Conservation (phyloP, 2,329 filamentous ascomycete genomes). For the Trichoderma arundinaceum region DNA sequence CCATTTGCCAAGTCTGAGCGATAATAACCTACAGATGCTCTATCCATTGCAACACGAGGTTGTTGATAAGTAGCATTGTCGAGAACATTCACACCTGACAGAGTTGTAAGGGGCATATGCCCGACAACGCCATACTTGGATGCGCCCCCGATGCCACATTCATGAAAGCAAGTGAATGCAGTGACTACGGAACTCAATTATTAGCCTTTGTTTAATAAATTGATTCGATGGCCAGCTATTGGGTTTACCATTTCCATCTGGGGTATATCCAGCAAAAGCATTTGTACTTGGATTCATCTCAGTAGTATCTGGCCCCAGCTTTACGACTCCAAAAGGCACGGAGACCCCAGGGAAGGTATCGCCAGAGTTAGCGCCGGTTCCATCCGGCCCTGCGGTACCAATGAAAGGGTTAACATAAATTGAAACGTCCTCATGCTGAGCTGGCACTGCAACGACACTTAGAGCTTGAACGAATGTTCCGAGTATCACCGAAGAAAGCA, state of each 20-base stretch:
- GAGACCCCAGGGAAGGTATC: slow-evolving; percentile 52
- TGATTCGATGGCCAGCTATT: too few species aligned
- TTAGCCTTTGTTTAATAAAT: neutral
- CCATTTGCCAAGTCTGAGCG: slow-evolving; percentile 56
- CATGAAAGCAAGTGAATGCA: slow-evolving; percentile 60
- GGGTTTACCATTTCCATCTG: slow-evolving; percentile 45
- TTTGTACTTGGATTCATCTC: slow-evolving; percentile 30
- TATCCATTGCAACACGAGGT: slow-evolving; percentile 46
- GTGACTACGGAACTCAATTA: slow-evolving; percentile 43
- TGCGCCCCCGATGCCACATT: slow-evolving; percentile 62
- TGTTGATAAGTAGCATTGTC: slow-evolving; percentile 58
- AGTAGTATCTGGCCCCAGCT: slow-evolving; percentile 50
- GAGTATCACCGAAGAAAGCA: neutral
- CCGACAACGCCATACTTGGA: slow-evolving; percentile 63
- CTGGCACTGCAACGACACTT: neutral
- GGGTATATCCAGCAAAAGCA: slow-evolving; percentile 47
- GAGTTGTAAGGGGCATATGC: slow-evolving; percentile 52
- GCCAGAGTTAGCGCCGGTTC: slow-evolving; percentile 51
- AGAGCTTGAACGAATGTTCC: neutral
- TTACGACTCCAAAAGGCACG: slow-evolving; percentile 52
- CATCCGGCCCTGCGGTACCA: slow-evolving; percentile 54
- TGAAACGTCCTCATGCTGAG: slow-evolving; percentile 5
- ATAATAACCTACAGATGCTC: slow-evolving; percentile 60
- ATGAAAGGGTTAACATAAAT: slow-evolving; percentile 56
- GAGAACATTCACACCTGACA: slow-evolving; percentile 52